Evolutionary conservation across 140 eudicot genomes (phyloP).

Genomic region (Stevia rebaudiana): DNA sequence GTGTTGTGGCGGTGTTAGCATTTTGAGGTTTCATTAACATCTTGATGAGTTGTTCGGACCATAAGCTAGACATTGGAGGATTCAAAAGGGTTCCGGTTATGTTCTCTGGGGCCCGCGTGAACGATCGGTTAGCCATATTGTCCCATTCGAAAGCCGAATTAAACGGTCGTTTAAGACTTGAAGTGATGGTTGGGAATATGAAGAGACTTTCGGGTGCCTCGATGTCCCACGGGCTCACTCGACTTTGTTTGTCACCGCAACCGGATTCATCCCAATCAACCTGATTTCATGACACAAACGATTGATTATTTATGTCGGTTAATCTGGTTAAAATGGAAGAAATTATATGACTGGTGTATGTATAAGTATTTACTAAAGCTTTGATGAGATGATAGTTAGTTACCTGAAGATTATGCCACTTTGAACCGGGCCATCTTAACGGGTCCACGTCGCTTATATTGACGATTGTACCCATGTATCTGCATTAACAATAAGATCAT

Average conservation of each 20-base stretch:
- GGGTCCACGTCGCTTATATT: conserved; percentile 85
- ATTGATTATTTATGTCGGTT: no score
- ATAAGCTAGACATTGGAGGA: conserved; percentile 54
- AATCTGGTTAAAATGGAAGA: no score
- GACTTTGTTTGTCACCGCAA: conserved; percentile 78
- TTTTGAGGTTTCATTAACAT: conserved; percentile 64
- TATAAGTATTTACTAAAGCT: no score
- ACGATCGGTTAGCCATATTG: conserved; percentile 51
- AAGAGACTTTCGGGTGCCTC: conserved; percentile 98
- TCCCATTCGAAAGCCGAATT: conserved; percentile 88
- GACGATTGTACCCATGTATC: conserved; percentile 97
- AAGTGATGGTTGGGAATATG: conserved; percentile 87
- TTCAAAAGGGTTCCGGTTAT: conserved; percentile 32
- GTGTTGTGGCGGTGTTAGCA: conserved; percentile 24
- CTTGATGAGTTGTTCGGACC: conserved; percentile 83
- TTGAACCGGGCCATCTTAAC: conserved; percentile 90
- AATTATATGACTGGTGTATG: neutral
- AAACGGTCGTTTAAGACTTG: conserved; percentile 84
- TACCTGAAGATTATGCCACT: conserved; percentile 98
- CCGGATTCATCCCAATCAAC: conserved; percentile 99
- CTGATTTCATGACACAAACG: conserved; percentile 23
- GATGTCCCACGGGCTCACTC: conserved; percentile 97
- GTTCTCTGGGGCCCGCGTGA: conserved; percentile 55
- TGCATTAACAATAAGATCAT: conserved; percentile 1
- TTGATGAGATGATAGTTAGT: no score